Conservation (phyloP, 352 stramenopile species). For the Phytophthora constricta region DNA sequence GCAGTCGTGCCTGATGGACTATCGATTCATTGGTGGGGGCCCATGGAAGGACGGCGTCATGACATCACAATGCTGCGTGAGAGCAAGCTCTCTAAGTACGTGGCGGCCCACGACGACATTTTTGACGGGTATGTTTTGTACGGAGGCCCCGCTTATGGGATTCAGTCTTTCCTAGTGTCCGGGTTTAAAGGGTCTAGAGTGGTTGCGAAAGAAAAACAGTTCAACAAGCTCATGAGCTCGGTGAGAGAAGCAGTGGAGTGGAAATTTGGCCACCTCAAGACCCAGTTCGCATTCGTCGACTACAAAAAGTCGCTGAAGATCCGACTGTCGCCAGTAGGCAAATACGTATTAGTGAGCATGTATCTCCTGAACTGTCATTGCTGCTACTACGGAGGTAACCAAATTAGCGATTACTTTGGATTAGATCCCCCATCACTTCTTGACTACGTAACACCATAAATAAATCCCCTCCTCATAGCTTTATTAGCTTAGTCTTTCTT, state of each 20-base stretch:
- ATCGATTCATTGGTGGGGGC: constrained; percentile 13
- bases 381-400: constrained; percentile 1
- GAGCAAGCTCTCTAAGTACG: constrained; percentile 10
- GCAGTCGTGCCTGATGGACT: constrained; percentile 4
- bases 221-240: constrained; percentile 13
- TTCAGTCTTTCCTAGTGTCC: constrained; percentile 5
- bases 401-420: neutral
- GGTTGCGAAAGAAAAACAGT: neutral
- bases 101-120: neutral
- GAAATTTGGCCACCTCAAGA: constrained; percentile 11
- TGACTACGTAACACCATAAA: neutral
- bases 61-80: constrained; percentile 14
- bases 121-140: constrained; percentile 18
- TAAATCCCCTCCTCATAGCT: neutral
- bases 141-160: constrained; percentile 14
- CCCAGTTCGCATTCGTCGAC: constrained; percentile 9
- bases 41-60: constrained; percentile 15
- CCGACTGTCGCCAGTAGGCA: constrained; percentile 6
- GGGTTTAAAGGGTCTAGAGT: constrained; percentile 3
- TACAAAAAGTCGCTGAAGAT: constrained; percentile 11
- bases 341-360: constrained; percentile 6
- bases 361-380: constrained; percentile 9
- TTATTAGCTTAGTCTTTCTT: constrained; percentile 15
- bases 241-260: neutral
- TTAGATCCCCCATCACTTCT: neutral